These are phyloP conservation scores for Pestalotiopsis sp. DNA, from an alignment of 2,329 filamentous ascomycete genomes.

Conservation along the genomic window DNA sequence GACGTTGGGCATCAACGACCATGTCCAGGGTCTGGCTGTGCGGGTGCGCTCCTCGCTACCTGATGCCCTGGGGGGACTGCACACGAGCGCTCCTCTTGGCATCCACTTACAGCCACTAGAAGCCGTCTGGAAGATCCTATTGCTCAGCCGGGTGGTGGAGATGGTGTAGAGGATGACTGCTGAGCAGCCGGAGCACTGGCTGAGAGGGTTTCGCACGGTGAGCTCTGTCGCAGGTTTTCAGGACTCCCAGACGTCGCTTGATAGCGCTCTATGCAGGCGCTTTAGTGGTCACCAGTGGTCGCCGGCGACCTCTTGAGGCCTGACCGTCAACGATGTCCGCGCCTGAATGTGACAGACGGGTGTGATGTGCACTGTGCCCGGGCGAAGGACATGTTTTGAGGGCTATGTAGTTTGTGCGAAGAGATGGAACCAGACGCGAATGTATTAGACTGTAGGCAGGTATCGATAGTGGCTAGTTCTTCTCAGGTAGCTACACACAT, in stretches of 20 bases:
- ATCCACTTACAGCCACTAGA: slow-evolving; percentile 17
- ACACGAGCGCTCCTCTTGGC: slow-evolving; percentile 12
- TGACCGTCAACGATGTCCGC: slow-evolving; percentile 6
- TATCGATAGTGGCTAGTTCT: background rate
- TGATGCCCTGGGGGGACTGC: slow-evolving; percentile 8
- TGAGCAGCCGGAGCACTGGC: slow-evolving; percentile 8
- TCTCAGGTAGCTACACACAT: background rate
- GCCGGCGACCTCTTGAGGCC: slow-evolving; percentile 2
- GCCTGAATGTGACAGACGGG: slow-evolving; percentile 6
- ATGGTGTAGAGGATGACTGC: slow-evolving; percentile 5
- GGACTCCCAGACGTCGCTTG: slow-evolving; percentile 5
- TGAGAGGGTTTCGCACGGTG: slow-evolving; percentile 5
- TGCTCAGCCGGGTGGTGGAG: slow-evolving; percentile 16
- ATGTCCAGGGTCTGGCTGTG: background rate
- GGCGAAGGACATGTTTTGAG: background rate
- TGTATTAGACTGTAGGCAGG: background rate
- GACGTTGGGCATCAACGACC: slow-evolving; percentile 16
- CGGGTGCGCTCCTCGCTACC: slow-evolving; percentile 12
- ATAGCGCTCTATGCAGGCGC: slow-evolving; percentile 5
- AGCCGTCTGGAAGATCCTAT: slow-evolving; percentile 13
- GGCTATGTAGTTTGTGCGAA: background rate
- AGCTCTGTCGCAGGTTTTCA: slow-evolving; percentile 3
- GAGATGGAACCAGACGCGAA: background rate
- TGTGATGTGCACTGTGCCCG: slow-evolving; percentile 7
- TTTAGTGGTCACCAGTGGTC: slow-evolving; percentile 13